A percentile compares a stretch with the other conserved stretches of the same genome.
phyloP scores from a whole-genome alignment of 1,139 yeast species.

The Kodamaea alishanica region DNA sequence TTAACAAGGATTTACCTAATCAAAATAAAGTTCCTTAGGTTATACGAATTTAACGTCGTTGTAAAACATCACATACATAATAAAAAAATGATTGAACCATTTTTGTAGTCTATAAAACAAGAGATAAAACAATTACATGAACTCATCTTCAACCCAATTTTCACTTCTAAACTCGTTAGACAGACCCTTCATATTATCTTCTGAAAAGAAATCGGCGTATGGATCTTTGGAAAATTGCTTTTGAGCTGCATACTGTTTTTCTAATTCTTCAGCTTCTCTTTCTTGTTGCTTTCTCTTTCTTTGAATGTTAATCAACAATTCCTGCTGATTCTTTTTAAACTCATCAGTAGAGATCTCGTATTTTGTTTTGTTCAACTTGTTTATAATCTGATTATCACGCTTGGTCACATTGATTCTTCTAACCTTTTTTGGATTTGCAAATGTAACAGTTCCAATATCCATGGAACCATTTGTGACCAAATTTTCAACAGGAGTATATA shows the following conservation, averaged over 20 bases:
- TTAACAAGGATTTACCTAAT: no score
- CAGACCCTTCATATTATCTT: conserved; percentile 43
- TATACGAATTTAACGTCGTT: no score
- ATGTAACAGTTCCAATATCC: conserved; percentile 84
- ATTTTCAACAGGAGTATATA: conserved; percentile 77
- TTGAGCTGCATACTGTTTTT: conserved; percentile 22
- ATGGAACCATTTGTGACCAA: conserved; percentile 66
- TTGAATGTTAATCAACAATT: conserved; percentile 31
- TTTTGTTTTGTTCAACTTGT: conserved; percentile 65
- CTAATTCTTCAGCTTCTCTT: conserved; percentile 24
- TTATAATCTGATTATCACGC: conserved; percentile 61
- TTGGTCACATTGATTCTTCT: conserved; percentile 53
- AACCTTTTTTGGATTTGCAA: conserved; percentile 53
- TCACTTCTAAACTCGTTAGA: conserved; percentile 55
- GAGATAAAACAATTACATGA: conserved; percentile 19
- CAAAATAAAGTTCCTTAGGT: no score
- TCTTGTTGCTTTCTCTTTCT: conserved; percentile 34
- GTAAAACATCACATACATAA: no score
- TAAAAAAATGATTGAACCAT: not conserved
- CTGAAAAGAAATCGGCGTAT: conserved; percentile 56
- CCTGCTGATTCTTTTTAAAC: conserved; percentile 46
- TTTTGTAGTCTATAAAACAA: not conserved
- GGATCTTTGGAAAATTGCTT: conserved; percentile 41
- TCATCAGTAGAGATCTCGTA: conserved; percentile 45
- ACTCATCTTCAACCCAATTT: conserved; percentile 65